These are phyloP conservation scores for Auricularia cornea DNA, from an alignment of 768 basidiomycete genomes.

Conservation along the genomic window DNA sequence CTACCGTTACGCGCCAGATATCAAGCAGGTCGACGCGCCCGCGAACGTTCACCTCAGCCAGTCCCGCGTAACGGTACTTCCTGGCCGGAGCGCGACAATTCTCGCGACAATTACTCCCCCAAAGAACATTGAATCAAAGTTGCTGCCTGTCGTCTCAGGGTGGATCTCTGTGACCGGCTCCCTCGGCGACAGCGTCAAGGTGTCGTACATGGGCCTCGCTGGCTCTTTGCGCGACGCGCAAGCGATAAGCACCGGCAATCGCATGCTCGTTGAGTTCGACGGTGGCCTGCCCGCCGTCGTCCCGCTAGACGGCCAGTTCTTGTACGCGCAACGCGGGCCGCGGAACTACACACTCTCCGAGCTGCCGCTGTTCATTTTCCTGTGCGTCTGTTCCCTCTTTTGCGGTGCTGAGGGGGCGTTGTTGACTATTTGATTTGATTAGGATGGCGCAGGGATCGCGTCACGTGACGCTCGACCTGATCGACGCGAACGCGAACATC, in stretches of 20 bases:
- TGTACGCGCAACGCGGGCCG: too few relatives aligned
- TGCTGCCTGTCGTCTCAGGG: conserved; percentile 53
- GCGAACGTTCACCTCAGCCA: conserved; percentile 42
- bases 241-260: conserved; percentile 33
- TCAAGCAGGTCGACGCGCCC: conserved; percentile 36
- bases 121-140: conserved; percentile 27
- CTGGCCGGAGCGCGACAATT: conserved; percentile 35
- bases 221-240: conserved; percentile 37
- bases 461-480: background rate
- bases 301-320: too few relatives aligned
- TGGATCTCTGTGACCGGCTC: conserved; percentile 32
- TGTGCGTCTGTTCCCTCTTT: too few relatives aligned
- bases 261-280: background rate
- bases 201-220: conserved; percentile 40
- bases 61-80: conserved; percentile 34
- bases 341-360: too few relatives aligned
- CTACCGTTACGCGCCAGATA: conserved; percentile 35
- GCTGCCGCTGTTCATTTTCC: too few relatives aligned
- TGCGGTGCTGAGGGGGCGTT: too few relatives aligned
- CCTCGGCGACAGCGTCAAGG: conserved; percentile 25
- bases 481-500: background rate
- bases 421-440: background rate
- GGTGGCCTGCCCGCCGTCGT: background rate
- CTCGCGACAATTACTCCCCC: conserved; percentile 41
- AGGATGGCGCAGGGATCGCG: background rate